Percentiles rank a stretch among this genome's conserved stretches.
Conservation (phyloP, 1,284 basidiomycete species). For the Retiboletus fuscus region DNA sequence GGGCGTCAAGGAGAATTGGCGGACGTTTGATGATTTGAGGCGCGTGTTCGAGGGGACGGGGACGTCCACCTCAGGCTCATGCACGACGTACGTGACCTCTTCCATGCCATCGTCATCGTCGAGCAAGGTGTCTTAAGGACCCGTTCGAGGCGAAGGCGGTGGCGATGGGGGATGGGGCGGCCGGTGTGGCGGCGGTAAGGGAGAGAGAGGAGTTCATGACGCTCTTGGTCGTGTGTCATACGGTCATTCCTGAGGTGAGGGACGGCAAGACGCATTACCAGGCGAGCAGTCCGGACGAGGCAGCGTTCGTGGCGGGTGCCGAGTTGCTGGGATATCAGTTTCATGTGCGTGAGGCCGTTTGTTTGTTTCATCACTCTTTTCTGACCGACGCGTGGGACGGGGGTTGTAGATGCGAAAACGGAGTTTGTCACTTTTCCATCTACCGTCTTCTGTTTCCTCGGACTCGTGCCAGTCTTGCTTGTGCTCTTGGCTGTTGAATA, state of each 20-base stretch:
- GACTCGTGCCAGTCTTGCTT: constrained; percentile 4
- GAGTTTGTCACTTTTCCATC: not conserved
- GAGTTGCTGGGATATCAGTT: constrained; percentile 95
- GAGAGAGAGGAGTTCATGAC: constrained; percentile 87
- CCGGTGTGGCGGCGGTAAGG: constrained; percentile 36
- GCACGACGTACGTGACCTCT: constrained; percentile 10
- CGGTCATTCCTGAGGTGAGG: constrained; percentile 95
- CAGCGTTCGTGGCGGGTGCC: constrained; percentile 94
- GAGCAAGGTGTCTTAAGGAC: constrained; percentile 33
- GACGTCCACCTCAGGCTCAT: constrained; percentile 7
- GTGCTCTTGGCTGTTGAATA: constrained; percentile 2
- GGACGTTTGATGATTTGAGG: constrained; percentile 80
- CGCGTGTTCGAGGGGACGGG: constrained; percentile 57
- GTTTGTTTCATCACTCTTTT: constrained; percentile 44
- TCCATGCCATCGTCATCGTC: constrained; percentile 9
- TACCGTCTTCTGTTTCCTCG: constrained; percentile 14
- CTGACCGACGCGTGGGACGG: constrained; percentile 4
- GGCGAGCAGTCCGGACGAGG: constrained; percentile 98
- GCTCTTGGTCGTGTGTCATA: constrained; percentile 95
- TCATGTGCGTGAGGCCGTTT: constrained; percentile 64
- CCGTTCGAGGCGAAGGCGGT: constrained; percentile 36
- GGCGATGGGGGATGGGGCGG: not conserved
- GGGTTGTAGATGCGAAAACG: constrained; percentile 75
- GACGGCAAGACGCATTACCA: constrained; percentile 91
- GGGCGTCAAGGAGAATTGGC: constrained; percentile 70